phyloP scores from a whole-genome alignment of 371 early-diverging fungal genomes.

The Chytridium lagenaria region DNA sequence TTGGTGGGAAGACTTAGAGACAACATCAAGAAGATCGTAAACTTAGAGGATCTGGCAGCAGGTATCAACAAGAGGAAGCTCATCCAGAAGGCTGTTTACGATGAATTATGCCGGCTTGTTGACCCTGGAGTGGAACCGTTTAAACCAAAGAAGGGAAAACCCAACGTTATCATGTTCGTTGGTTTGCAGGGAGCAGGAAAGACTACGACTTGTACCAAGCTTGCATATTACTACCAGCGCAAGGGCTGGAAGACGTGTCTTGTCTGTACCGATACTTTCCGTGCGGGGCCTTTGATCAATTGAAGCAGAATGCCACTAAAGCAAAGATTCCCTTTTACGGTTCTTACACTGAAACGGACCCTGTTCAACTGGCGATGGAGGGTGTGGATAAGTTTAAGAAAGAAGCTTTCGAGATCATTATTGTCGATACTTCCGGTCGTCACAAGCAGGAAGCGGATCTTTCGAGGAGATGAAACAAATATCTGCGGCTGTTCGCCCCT shows the following conservation, averaged over 20 bases:
- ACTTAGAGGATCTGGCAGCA: conserved; percentile 80
- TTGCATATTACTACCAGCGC: conserved; percentile 95
- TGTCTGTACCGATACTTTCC: conserved; percentile 99
- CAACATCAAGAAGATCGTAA: conserved; percentile 85
- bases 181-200: conserved; percentile 99
- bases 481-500: conserved; percentile 83
- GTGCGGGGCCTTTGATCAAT: conserved; percentile 99
- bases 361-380: conserved; percentile 92
- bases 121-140: conserved; percentile 93
- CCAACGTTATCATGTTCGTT: conserved; percentile 98
- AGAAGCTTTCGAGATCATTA: conserved; percentile 97
- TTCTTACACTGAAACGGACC: conserved; percentile 94
- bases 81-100: conserved; percentile 96
- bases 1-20: conserved; percentile 86
- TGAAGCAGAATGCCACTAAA: conserved; percentile 98
- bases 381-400: conserved; percentile 97
- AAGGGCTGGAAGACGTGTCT: conserved; percentile 98
- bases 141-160: conserved; percentile 80
- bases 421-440: conserved; percentile 99
- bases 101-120: conserved; percentile 91
- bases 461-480: conserved; percentile 99
- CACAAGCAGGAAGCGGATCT: conserved; percentile 98
- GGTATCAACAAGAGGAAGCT: conserved; percentile 85
- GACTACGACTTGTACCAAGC: conserved; percentile 99
- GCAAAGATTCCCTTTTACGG: conserved; percentile 99